These are phyloP conservation scores for Ichthyophthirius multifiliis DNA, from an alignment of 169 alveolate species.

Conservation along the genomic window DNA sequence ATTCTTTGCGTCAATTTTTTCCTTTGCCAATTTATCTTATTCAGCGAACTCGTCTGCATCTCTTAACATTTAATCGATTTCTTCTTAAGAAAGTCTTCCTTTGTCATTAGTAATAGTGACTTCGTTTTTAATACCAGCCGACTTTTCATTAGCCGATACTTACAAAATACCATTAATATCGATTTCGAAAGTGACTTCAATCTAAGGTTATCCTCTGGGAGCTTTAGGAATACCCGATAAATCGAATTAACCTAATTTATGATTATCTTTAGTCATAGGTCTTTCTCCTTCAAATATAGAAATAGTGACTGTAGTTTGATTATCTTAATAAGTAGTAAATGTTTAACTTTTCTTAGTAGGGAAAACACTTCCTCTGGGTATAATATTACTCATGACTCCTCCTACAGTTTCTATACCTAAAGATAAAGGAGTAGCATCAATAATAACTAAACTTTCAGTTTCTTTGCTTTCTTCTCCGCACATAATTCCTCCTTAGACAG, in stretches of 20 bases:
- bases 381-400: slow-evolving; percentile 95
- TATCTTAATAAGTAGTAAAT: slow-evolving; percentile 95
- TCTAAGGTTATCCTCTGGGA: slow-evolving; percentile 95
- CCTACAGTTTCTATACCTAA: slow-evolving; percentile 97
- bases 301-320: slow-evolving; percentile 94
- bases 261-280: slow-evolving; percentile 96
- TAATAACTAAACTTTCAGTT: slow-evolving; percentile 86
- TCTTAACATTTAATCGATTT: slow-evolving; percentile 92
- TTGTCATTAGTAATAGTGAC: slow-evolving; percentile 94
- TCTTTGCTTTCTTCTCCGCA: slow-evolving; percentile 80
- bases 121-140: slow-evolving; percentile 92
- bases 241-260: slow-evolving; percentile 94
- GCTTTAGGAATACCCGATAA: slow-evolving; percentile 95
- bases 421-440: slow-evolving; percentile 96
- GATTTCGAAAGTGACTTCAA: slow-evolving; percentile 95
- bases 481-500: slow-evolving; percentile 90
- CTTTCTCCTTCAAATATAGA: slow-evolving; percentile 97
- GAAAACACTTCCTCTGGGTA: slow-evolving; percentile 93
- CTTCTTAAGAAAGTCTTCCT: slow-evolving; percentile 93
- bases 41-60: slow-evolving; percentile 96
- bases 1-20: slow-evolving; percentile 92
- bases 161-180: slow-evolving; percentile 95
- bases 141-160: slow-evolving; percentile 95
- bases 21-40: slow-evolving; percentile 90
- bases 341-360: slow-evolving; percentile 95